These are phyloP conservation scores for Boletus smithii DNA, from an alignment of 1,284 basidiomycete species.

Conservation along the genomic window DNA sequence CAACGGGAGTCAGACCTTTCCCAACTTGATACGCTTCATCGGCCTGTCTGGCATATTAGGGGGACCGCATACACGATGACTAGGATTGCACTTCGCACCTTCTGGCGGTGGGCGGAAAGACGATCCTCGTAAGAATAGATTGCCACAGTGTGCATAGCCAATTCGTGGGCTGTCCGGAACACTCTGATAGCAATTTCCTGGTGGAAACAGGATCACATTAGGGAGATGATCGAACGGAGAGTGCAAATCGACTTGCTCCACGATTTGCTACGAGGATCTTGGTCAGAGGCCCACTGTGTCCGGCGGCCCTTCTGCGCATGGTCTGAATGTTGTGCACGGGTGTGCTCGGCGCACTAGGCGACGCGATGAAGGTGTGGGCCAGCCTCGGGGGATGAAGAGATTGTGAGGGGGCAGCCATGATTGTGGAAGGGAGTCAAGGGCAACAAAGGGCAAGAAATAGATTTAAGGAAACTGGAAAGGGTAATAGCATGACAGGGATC, in stretches of 20 bases:
- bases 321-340: constrained; percentile 87
- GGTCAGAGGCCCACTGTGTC: constrained; percentile 85
- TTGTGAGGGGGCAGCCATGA: constrained; percentile 42
- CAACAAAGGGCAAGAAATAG: neutral
- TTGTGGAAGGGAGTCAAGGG: constrained; percentile 25
- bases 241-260: constrained; percentile 57
- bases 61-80: neutral
- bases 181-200: constrained; percentile 99
- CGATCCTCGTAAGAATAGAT: constrained; percentile 98
- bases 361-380: constrained; percentile 62
- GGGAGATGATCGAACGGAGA: constrained; percentile 7
- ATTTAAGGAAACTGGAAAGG: constrained; percentile 15
- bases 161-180: constrained; percentile 97
- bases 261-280: constrained; percentile 96
- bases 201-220: constrained; percentile 3
- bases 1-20: constrained; percentile 92
- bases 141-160: constrained; percentile 98
- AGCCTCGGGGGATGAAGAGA: constrained; percentile 69
- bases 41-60: constrained; percentile 66
- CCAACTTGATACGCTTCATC: constrained; percentile 99
- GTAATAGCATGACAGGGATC: too few species aligned
- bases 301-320: constrained; percentile 88
- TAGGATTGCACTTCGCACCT: constrained; percentile 54
- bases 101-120: constrained; percentile 95
- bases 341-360: constrained; percentile 74